Percentiles rank a stretch among this genome's conserved stretches.
phyloP scores from a whole-genome alignment of 2,329 filamentous ascomycete genomes.

The Paraconiothyrium sp. region DNA sequence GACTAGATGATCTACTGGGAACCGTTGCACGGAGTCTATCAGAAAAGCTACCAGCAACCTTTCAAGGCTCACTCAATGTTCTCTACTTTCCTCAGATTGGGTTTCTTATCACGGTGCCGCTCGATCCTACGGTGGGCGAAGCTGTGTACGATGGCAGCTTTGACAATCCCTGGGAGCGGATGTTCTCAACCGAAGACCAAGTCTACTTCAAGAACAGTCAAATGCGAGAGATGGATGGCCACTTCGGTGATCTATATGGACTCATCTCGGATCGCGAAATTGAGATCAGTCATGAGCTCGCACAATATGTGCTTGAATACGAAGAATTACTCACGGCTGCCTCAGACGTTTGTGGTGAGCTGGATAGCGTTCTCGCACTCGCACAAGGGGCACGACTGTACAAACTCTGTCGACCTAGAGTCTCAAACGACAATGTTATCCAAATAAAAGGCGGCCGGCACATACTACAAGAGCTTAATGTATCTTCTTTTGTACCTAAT shows the following conservation, averaged over 20 bases:
- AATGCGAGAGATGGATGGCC: conserved; percentile 82
- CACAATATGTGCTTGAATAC: conserved; percentile 74
- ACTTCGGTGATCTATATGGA: conserved; percentile 85
- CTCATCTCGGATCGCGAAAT: conserved; percentile 92
- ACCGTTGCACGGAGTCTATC: conserved; percentile 73
- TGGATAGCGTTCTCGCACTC: conserved; percentile 84
- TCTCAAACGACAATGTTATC: conserved; percentile 76
- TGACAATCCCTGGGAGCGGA: conserved; percentile 75
- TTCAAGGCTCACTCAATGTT: conserved; percentile 71
- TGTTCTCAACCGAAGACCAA: conserved; percentile 75
- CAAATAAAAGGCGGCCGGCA: conserved; percentile 84
- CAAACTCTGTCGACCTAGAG: conserved; percentile 72
- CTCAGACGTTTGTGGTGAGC: conserved; percentile 85
- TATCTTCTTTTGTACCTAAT: conserved; percentile 84
- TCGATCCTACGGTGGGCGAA: conserved; percentile 67
- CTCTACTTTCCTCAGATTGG: conserved; percentile 92
- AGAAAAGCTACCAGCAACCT: conserved; percentile 67
- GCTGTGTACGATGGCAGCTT: conserved; percentile 70
- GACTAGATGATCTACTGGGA: conserved; percentile 77
- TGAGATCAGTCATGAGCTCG: conserved; percentile 82
- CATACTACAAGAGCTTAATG: conserved; percentile 83
- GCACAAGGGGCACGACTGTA: conserved; percentile 80
- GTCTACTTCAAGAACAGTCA: conserved; percentile 87
- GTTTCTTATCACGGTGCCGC: conserved; percentile 80
- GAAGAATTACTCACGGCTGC: conserved; percentile 71